A percentile compares a stretch with the other conserved stretches of the same genome.
Evolutionary conservation across 2,329 filamentous ascomycete genomes (phyloP).

Genomic region (Aspergillus hortae): DNA sequence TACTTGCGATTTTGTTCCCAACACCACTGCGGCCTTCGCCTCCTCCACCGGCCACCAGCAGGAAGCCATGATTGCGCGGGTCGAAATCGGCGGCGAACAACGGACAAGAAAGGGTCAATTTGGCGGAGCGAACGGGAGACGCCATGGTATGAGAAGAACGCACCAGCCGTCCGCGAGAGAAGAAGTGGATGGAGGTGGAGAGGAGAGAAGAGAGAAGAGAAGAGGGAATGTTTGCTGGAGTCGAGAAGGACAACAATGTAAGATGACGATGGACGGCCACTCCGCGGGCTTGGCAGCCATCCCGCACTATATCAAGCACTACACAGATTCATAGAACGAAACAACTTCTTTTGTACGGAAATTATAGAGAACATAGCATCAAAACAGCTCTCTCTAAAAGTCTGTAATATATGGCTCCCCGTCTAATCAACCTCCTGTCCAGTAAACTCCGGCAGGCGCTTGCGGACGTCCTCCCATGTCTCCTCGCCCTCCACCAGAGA

Average conservation of each 20-base stretch:
- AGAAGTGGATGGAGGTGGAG: background rate
- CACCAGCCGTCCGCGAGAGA: slow-evolving; percentile 1
- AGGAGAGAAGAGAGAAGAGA: slow-evolving; percentile 7
- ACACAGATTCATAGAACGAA: too few species aligned
- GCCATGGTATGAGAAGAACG: slow-evolving; percentile 29
- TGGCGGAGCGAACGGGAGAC: slow-evolving; percentile 47
- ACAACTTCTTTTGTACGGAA: background rate
- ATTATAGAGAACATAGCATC: background rate
- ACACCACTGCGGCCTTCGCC: slow-evolving; percentile 78
- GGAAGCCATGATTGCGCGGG: slow-evolving; percentile 67
- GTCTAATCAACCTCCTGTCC: slow-evolving; percentile 59
- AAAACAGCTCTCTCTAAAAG: background rate
- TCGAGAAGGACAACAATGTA: slow-evolving; percentile 2
- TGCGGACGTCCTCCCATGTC: slow-evolving; percentile 67
- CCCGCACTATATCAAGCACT: background rate
- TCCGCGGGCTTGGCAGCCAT: background rate
- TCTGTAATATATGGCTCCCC: background rate
- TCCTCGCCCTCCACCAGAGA: slow-evolving; percentile 60
- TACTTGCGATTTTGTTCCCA: slow-evolving; percentile 76
- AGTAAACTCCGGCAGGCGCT: slow-evolving; percentile 79
- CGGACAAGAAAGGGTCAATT: slow-evolving; percentile 72
- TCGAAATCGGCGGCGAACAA: slow-evolving; percentile 88
- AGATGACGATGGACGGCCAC: background rate
- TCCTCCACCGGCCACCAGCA: slow-evolving; percentile 84
- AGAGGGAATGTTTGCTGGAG: slow-evolving; percentile 6